phyloP scores from a whole-genome alignment of 495 filamentous ascomycete genomes.

The Penicillium odoratum region DNA sequence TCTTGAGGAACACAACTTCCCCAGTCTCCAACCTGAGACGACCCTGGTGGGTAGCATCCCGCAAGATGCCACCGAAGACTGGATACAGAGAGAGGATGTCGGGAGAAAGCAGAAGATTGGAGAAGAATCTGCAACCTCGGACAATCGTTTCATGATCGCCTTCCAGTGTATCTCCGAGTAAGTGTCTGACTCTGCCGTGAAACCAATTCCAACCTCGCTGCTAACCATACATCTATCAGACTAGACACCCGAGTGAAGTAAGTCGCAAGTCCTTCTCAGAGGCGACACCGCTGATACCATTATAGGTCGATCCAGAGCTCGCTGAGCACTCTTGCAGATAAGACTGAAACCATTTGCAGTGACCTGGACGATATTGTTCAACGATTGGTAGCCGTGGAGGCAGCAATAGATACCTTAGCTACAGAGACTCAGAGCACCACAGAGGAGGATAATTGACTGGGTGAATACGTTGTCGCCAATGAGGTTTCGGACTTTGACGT shows the following conservation, averaged over 20 bases:
- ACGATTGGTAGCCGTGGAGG: neutral
- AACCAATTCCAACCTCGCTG: neutral
- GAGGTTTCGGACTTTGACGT: neutral
- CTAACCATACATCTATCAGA: neutral
- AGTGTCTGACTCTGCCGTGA: neutral
- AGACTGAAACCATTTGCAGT: neutral
- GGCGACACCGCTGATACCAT: neutral
- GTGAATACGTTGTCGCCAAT: neutral
- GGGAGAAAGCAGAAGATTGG: neutral
- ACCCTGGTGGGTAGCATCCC: neutral
- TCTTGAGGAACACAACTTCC: neutral
- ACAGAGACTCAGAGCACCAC: neutral
- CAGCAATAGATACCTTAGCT: neutral
- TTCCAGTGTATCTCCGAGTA: neutral
- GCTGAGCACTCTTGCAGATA: neutral
- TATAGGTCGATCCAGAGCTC: neutral
- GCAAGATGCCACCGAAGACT: neutral
- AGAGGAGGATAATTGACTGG: neutral
- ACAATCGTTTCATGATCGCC: neutral
- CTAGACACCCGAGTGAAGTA: neutral
- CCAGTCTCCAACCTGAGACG: neutral
- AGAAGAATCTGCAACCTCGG: neutral
- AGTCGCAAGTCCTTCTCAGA: neutral
- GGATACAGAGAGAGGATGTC: neutral
- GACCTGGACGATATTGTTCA: neutral